Base-by-base conservation (phyloP, 352 stramenopile species). In the Pythium phragmitis region DNA sequence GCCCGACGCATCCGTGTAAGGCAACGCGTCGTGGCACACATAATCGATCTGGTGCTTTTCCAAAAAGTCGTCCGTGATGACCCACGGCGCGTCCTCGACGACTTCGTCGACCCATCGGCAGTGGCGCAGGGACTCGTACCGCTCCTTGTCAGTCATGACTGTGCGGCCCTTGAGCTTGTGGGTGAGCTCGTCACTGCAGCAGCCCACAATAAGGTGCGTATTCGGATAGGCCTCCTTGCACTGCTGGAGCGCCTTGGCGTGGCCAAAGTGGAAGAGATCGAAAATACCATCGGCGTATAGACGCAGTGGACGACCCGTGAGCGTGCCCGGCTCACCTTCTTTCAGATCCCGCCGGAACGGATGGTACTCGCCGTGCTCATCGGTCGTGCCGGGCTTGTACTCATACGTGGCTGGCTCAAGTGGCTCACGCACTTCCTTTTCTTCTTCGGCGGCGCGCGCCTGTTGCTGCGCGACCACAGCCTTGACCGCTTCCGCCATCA, bases 261-360 rank as follows among this genome's bases (percentile, higher is more conserved):
- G 88, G 34, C 88, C 86, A 60, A 93, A 96, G 63, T 96, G 86
- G 74, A 94, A 96, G 23, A 96, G 73, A 69, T 96, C 86, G 66
- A 96, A 96, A 63, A 95, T 95, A 21, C 88, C 88, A 57, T 96
- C 88, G 11, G 88, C 88, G 53, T 95, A 96, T 8, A 96, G 73
- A 63, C 88, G 82, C 52, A 96, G 66, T 5, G 88, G 88, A 33
- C 84, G 79, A 9, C 86, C 86, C 30, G 81, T 93, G 11, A 81
- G 58, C n/a, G 82, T 88, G 26, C 86, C 86, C 2, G 81, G 79
- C 55, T 92, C 76, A 45, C 86, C 82, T 16, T 91, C 84, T 36
- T 69, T 68, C 39, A 92, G 71, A 19, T 68, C 68, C 52, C 78
- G 79, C 43, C 80, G 77, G 65, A 80, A 92, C 8, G 83, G 83